Conservation (phyloP, 805 yeast genomes). For the Diddensiella santjacobensis region DNA sequence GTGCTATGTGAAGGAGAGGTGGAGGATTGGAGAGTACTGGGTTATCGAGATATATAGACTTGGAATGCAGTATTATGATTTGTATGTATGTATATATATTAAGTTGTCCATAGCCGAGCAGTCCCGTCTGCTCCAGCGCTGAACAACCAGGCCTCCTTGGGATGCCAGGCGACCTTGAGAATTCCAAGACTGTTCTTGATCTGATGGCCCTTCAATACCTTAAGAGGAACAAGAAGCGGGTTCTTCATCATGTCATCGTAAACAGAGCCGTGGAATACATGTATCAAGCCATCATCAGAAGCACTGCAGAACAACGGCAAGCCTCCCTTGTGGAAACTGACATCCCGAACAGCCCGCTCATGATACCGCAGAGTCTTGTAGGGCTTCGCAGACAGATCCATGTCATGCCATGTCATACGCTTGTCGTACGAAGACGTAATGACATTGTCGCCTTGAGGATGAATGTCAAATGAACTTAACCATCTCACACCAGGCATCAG, state of each 20-base stretch:
- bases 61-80: neutral
- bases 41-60: constrained; percentile 35
- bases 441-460: constrained; percentile 94
- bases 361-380: constrained; percentile 95
- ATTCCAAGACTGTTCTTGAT: constrained; percentile 80
- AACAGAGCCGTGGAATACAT: constrained; percentile 94
- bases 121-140: constrained; percentile 96
- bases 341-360: constrained; percentile 87
- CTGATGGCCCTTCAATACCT: constrained; percentile 88
- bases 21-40: constrained; percentile 63
- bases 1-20: constrained; percentile 72
- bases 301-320: constrained; percentile 92
- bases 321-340: constrained; percentile 77
- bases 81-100: constrained; percentile 12
- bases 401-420: constrained; percentile 95
- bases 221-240: constrained; percentile 92
- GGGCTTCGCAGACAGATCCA: constrained; percentile 84
- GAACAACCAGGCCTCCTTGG: constrained; percentile 96
- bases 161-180: constrained; percentile 88
- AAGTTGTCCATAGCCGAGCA: constrained; percentile 95
- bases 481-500: constrained; percentile 94
- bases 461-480: constrained; percentile 87
- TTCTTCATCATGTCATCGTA: constrained; percentile 94
- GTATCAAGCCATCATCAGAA: constrained; percentile 88
- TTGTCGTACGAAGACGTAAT: constrained; percentile 91